Conservation (phyloP, 2,329 filamentous ascomycete genomes). For the Diaporthe amygdali region DNA sequence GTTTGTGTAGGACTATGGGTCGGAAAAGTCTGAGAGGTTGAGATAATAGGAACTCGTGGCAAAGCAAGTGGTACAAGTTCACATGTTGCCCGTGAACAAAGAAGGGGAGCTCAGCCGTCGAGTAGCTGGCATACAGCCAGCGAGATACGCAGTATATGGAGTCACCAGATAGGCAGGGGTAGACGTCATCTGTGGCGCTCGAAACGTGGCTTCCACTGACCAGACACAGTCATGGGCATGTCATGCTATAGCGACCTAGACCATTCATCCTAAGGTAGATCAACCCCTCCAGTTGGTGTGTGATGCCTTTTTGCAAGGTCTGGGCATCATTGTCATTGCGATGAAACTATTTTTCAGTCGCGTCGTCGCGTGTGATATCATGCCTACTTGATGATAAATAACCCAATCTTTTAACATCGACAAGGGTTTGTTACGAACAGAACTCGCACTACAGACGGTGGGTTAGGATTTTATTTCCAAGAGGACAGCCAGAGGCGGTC, state of each 20-base stretch:
- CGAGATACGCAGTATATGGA: not conserved
- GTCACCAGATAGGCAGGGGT: slow-evolving; percentile 6
- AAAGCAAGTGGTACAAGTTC: not conserved
- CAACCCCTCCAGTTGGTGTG: slow-evolving; percentile 8
- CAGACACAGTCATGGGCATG: not conserved
- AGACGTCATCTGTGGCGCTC: slow-evolving; percentile 21
- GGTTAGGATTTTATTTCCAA: not conserved
- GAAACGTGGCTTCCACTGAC: slow-evolving; percentile 17
- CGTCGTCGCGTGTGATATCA: not conserved
- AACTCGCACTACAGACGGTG: not conserved
- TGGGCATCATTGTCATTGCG: not conserved
- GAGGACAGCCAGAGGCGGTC: not conserved
- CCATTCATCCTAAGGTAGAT: not conserved
- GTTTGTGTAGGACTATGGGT: not conserved
- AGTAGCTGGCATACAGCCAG: not conserved
- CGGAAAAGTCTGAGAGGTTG: not conserved
- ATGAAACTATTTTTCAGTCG: not conserved
- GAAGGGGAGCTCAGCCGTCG: slow-evolving; percentile 22
- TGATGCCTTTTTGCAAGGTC: not conserved
- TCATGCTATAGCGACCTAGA: not conserved
- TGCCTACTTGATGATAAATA: not conserved
- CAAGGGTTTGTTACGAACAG: not conserved
- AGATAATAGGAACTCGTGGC: not conserved
- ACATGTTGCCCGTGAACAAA: not conserved
- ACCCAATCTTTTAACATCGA: not conserved